Evolutionary conservation across 768 basidiomycete genomes (phyloP).

Genomic region (Lactarius sp.): DNA sequence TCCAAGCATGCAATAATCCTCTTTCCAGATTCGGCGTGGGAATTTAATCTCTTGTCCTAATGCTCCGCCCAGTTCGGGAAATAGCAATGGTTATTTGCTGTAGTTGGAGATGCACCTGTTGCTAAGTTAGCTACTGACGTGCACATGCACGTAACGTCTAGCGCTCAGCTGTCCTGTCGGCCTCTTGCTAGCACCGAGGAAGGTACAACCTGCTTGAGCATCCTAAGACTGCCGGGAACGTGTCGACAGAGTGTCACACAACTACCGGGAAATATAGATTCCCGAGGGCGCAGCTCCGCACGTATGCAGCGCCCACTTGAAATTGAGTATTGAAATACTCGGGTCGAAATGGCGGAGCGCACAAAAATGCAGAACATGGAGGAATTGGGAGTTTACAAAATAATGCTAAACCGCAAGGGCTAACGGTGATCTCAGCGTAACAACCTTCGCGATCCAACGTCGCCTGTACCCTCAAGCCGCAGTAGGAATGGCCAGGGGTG

Average conservation of each 20-base stretch:
- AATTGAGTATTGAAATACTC: constrained; percentile 5
- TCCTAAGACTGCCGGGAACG: not conserved
- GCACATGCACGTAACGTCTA: not conserved
- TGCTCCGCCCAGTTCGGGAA: not conserved
- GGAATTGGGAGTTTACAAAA: not conserved
- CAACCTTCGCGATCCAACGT: not conserved
- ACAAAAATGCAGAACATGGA: not conserved
- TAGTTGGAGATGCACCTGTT: not conserved
- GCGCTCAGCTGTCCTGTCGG: not conserved
- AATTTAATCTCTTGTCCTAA: not conserved
- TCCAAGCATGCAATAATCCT: not conserved
- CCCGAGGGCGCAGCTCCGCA: not conserved
- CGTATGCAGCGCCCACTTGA: not conserved
- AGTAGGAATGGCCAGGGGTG: constrained; percentile 42
- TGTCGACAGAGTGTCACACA: not conserved
- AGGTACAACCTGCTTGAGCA: not conserved
- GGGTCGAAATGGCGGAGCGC: constrained; percentile 6
- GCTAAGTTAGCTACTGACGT: not conserved
- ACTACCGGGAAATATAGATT: not conserved
- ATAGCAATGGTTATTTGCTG: constrained; percentile 3
- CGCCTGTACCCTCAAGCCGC: constrained; percentile 9
- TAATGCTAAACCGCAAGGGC: not conserved
- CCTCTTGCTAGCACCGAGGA: not conserved
- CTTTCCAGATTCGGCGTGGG: constrained; percentile 5
- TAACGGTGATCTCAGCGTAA: constrained; percentile 3